A percentile compares a stretch with the other conserved stretches of the same genome.
These are phyloP conservation scores for Leptodermis oblonga DNA, from an alignment of 257 asterid genomes.

Conservation along the genomic window DNA sequence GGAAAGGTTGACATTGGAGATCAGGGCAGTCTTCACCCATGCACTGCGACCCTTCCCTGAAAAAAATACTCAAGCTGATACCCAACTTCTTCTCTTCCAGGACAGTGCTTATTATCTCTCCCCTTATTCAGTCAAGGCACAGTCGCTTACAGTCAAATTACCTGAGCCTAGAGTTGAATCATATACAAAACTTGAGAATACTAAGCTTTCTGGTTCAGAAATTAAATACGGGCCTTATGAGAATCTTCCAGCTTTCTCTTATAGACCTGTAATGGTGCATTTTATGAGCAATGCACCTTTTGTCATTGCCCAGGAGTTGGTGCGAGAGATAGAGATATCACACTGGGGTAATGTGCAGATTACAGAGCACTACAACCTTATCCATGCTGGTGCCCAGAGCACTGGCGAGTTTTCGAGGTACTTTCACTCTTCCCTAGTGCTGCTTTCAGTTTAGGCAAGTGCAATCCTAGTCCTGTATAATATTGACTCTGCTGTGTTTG, in stretches of 20 bases:
- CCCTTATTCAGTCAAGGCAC: constrained; percentile 69
- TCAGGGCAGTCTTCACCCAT: constrained; percentile 66
- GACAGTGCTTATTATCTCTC: constrained; percentile 84
- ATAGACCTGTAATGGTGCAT: constrained; percentile 59
- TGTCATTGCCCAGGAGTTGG: constrained; percentile 73
- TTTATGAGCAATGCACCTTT: constrained; percentile 71
- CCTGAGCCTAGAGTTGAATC: constrained; percentile 90
- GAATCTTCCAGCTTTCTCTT: constrained; percentile 66
- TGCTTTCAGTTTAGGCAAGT: not conserved
- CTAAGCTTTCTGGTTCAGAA: constrained; percentile 87
- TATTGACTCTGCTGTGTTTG: not conserved
- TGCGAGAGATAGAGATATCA: constrained; percentile 90
- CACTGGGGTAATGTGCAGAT: constrained; percentile 99
- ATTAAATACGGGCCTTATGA: constrained; percentile 92
- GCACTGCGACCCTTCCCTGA: constrained; percentile 79
- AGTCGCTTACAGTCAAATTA: constrained; percentile 67
- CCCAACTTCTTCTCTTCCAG: constrained; percentile 76
- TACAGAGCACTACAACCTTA: constrained; percentile 75
- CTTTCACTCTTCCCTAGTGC: not conserved
- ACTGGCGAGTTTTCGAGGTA: constrained; percentile 97
- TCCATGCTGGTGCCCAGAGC: constrained; percentile 81
- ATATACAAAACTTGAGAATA: constrained; percentile 77
- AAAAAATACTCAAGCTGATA: constrained; percentile 85
- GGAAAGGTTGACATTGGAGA: constrained; percentile 63
- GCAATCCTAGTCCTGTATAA: constrained; percentile 8